Conservation (phyloP, 257 asterid species). For the Handroanthus guayacan region DNA sequence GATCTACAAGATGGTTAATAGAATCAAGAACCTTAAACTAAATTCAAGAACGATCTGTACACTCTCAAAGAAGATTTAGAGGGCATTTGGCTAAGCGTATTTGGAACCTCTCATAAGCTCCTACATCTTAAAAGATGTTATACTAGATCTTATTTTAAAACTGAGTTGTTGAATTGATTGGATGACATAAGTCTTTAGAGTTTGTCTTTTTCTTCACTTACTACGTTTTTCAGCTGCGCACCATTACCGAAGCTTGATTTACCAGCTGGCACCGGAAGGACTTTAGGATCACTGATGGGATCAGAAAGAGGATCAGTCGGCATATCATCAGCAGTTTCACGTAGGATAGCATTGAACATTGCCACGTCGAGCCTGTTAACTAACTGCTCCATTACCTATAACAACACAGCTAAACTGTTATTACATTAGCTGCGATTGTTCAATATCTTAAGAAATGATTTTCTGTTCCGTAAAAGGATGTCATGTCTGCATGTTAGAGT, state of each 20-base stretch:
- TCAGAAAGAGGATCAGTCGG: constrained; percentile 96
- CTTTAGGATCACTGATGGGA: constrained; percentile 80
- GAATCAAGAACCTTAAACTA: constrained; percentile 9
- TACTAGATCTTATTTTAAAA: too few relatives aligned
- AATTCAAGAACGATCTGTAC: background rate
- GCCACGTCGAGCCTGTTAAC: constrained; percentile 90
- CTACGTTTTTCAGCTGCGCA: constrained; percentile 88
- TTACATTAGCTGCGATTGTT: background rate
- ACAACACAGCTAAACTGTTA: background rate
- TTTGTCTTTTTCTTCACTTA: constrained; percentile 43
- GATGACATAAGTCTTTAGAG: too few relatives aligned
- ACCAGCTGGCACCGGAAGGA: constrained; percentile 87
- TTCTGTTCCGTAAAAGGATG: background rate
- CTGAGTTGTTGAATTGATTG: too few relatives aligned
- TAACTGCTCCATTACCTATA: constrained; percentile 90
- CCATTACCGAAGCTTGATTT: constrained; percentile 90
- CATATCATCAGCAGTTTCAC: constrained; percentile 80
- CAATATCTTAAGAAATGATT: background rate
- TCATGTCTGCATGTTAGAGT: constrained; percentile 15
- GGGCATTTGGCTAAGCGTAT: too few relatives aligned
- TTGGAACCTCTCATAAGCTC: too few relatives aligned
- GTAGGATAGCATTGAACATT: constrained; percentile 96
- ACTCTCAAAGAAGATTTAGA: too few relatives aligned
- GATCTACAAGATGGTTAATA: constrained; percentile 53
- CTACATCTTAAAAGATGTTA: too few relatives aligned